Conservation (phyloP, 1,284 basidiomycete genomes). For the Trichosporon sp. region DNA sequence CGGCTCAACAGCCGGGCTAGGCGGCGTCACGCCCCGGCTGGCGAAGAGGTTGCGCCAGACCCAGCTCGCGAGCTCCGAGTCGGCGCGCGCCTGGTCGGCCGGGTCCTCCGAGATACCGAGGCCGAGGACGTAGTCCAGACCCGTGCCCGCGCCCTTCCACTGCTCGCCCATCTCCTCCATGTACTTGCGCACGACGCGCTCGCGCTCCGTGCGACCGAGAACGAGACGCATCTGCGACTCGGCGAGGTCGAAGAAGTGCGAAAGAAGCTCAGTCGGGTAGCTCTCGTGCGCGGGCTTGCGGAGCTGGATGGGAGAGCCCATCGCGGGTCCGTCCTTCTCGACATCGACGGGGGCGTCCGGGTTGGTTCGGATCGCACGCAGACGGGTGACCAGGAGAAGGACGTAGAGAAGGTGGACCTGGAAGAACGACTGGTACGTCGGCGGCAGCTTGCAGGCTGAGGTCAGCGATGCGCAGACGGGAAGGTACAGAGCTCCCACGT, state of each 20-base stretch:
- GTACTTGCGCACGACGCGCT: constrained; percentile 80
- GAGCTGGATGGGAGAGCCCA: constrained; percentile 41
- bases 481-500: too few species aligned
- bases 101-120: constrained; percentile 35
- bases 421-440: constrained; percentile 98
- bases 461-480: constrained; percentile 10
- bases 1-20: constrained; percentile 32
- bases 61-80: constrained; percentile 79
- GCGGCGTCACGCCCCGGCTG: constrained; percentile 38
- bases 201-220: constrained; percentile 69
- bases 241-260: constrained; percentile 94
- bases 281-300: constrained; percentile 43
- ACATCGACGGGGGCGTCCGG: constrained; percentile 41
- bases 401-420: constrained; percentile 91
- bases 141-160: constrained; percentile 80
- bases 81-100: constrained; percentile 52
- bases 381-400: constrained; percentile 83
- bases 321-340: constrained; percentile 48
- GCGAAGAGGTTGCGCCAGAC: constrained; percentile 87
- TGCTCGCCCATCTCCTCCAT: constrained; percentile 89
- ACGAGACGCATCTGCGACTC: constrained; percentile 86
- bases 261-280: constrained; percentile 68
- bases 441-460: constrained; percentile 82
- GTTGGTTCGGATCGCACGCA: constrained; percentile 72
- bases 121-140: constrained; percentile 71